phyloP scores from a whole-genome alignment of 1,284 basidiomycete species.

The Ganoderma multipileum region DNA sequence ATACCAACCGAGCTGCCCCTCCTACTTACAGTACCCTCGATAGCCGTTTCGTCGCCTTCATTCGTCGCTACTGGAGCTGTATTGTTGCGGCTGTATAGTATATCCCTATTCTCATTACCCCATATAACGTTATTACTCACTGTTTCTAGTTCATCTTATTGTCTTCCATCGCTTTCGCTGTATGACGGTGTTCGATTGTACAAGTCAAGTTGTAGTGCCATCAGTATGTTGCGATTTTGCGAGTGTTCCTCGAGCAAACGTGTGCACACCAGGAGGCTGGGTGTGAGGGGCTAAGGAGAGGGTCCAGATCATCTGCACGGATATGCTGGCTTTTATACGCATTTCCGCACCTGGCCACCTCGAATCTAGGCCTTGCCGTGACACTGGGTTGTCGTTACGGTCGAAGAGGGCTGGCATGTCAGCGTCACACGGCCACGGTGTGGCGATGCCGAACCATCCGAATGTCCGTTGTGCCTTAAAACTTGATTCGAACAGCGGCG shows the following conservation, averaged over 20 bases:
- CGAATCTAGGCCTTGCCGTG: neutral
- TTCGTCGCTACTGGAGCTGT: constrained; percentile 5
- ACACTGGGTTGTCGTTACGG: neutral
- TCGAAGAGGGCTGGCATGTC: neutral
- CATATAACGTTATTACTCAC: constrained; percentile 10
- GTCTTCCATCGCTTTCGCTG: neutral
- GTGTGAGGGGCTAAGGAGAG: neutral
- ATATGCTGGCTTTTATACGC: neutral
- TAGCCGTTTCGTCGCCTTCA: neutral
- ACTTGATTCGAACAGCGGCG: neutral
- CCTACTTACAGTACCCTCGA: neutral
- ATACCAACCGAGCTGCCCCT: neutral
- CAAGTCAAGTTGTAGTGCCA: neutral
- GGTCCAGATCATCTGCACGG: neutral
- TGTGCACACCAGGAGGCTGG: constrained; percentile 3
- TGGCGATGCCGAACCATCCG: neutral
- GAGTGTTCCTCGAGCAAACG: constrained; percentile 7
- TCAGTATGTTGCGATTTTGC: neutral
- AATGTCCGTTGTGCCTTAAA: neutral
- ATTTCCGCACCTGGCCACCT: neutral
- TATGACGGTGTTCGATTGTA: neutral
- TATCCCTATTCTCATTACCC: constrained; percentile 5
- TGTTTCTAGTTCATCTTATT: neutral
- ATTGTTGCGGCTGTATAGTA: constrained; percentile 14
- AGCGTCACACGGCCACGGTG: neutral